Conservation (phyloP, 2,329 filamentous ascomycete species). For the Eutypa lata region DNA sequence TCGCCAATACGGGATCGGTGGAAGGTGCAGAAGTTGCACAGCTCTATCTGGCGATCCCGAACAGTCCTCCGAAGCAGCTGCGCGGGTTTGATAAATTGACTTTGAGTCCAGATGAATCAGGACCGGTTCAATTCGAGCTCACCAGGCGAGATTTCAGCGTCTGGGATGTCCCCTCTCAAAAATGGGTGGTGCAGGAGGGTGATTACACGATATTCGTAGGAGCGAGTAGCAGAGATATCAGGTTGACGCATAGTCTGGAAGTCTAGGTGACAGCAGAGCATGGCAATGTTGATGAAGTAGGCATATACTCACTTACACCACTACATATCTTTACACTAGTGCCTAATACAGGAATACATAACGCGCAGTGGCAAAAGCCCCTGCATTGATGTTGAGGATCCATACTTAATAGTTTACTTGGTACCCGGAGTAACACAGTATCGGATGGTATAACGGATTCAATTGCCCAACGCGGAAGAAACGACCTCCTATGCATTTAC, state of each 20-base stretch:
- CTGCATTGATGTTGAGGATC: neutral
- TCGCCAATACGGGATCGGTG: constrained; percentile 63
- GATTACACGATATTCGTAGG: constrained; percentile 41
- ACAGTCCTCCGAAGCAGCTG: constrained; percentile 45
- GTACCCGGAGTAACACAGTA: too few relatives aligned
- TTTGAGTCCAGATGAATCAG: constrained; percentile 44
- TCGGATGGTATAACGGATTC: too few relatives aligned
- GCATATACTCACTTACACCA: neutral
- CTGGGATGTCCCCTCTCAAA: constrained; percentile 58
- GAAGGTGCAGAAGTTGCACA: constrained; percentile 65
- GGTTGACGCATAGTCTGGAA: constrained; percentile 32
- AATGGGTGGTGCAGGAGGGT: constrained; percentile 55
- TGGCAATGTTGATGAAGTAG: neutral
- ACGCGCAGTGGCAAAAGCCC: neutral
- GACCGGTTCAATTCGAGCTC: constrained; percentile 51
- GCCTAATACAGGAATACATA: neutral
- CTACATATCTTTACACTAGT: neutral
- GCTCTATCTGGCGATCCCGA: constrained; percentile 49
- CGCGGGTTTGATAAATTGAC: constrained; percentile 61
- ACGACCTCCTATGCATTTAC: too few relatives aligned
- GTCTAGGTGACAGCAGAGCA: constrained; percentile 9
- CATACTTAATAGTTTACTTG: too few relatives aligned
- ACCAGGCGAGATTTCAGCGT: constrained; percentile 62
- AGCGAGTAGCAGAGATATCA: constrained; percentile 43
- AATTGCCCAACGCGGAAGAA: too few relatives aligned